phyloP scores from a whole-genome alignment of 108 stramenopile species.

The Pseudonitzschia pungens region DNA sequence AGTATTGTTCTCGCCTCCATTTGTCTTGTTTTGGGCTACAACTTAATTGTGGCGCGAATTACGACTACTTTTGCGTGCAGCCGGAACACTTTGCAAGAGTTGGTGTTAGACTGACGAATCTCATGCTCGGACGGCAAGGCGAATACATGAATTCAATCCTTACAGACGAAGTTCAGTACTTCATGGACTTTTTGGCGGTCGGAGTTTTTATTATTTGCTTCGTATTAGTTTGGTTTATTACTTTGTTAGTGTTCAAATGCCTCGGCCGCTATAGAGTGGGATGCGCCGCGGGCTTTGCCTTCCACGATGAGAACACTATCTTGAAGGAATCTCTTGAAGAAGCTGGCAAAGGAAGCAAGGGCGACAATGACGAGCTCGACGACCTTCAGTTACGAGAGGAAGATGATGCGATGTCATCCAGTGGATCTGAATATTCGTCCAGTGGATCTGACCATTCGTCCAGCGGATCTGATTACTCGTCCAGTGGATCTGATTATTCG shows the following conservation, averaged over 20 bases:
- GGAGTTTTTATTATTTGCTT: background rate
- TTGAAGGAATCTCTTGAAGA: background rate
- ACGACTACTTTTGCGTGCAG: no score
- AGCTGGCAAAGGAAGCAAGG: background rate
- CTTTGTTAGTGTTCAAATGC: conserved; percentile 17
- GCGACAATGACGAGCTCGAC: background rate
- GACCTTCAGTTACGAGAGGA: no score
- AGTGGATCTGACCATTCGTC: background rate
- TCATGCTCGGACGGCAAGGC: background rate
- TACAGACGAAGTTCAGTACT: background rate
- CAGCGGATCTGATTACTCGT: background rate
- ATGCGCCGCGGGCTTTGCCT: conserved; percentile 28
- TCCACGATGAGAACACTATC: background rate
- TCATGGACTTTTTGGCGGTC: no score
- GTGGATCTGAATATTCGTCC: background rate
- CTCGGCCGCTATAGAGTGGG: conserved; percentile 11
- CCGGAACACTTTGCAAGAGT: background rate
- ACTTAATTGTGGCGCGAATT: no score
- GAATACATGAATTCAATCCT: background rate
- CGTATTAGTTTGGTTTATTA: conserved; percentile 16
- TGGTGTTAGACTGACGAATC: background rate
- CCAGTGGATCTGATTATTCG: background rate
- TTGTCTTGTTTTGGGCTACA: no score
- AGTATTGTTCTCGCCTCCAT: no score
- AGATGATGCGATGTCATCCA: background rate